A percentile compares a stretch with the other conserved stretches of the same genome.
These are phyloP conservation scores for Teratosphaeriaceae sp. DNA, from an alignment of 2,329 filamentous ascomycete species.

Conservation along the genomic window DNA sequence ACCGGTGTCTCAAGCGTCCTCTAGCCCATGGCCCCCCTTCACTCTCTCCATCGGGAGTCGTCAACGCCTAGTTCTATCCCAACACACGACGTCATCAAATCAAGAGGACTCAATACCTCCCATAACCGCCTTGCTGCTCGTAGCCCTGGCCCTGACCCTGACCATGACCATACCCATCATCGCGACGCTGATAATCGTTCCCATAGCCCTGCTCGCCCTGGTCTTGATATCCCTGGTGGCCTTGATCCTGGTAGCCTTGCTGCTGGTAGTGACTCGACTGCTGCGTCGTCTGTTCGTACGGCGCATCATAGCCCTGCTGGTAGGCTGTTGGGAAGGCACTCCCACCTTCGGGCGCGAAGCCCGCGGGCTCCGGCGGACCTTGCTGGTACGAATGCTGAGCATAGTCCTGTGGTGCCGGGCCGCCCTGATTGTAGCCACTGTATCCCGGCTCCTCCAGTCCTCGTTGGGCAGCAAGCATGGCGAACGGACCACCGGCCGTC, in stretches of 20 bases:
- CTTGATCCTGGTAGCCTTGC: slow-evolving; percentile 15
- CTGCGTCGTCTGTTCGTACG: slow-evolving; percentile 22
- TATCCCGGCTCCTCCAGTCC: neutral
- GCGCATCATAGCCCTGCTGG: slow-evolving; percentile 30
- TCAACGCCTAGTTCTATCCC: too few species aligned
- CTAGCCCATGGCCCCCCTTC: too few species aligned
- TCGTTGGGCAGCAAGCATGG: slow-evolving; percentile 19
- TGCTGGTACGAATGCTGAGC: slow-evolving; percentile 16
- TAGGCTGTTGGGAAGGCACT: slow-evolving; percentile 28
- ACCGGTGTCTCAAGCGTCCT: too few species aligned
- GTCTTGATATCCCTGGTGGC: slow-evolving; percentile 9
- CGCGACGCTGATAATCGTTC: slow-evolving; percentile 5
- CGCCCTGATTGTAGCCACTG: neutral
- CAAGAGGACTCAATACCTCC: slow-evolving; percentile 9
- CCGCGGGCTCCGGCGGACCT: slow-evolving; percentile 21
- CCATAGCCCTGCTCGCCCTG: slow-evolving; percentile 10
- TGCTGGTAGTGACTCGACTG: slow-evolving; percentile 15
- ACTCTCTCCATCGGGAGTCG: too few species aligned
- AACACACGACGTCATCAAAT: too few species aligned
- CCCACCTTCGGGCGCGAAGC: slow-evolving; percentile 22
- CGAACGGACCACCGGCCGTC: slow-evolving; percentile 24
- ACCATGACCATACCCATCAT: slow-evolving; percentile 9
- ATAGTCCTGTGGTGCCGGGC: slow-evolving; percentile 9
- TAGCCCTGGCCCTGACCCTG: slow-evolving; percentile 10
- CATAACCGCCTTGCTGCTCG: slow-evolving; percentile 11